A percentile compares a stretch with the other conserved stretches of the same genome.
Evolutionary conservation across 176 grass and related monocot genomes (phyloP).

Genomic region (Cenchrus purpureus): DNA sequence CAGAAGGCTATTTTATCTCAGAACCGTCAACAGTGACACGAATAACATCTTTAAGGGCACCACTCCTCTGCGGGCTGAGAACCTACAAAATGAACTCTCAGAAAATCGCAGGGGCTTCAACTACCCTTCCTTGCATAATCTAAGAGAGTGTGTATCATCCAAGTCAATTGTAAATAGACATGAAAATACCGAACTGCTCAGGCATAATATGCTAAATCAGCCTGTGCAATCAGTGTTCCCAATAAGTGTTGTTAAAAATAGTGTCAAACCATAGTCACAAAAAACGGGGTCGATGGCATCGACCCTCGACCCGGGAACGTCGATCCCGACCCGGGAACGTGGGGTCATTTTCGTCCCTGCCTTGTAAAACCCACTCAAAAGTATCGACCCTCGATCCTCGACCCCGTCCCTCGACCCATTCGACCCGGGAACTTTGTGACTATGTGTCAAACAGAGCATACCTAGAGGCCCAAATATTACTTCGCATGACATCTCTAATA

Average conservation of each 20-base stretch:
- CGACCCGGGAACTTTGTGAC: too few species aligned
- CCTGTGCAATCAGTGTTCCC: constrained; percentile 8
- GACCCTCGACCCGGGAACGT: too few species aligned
- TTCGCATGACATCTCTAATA: background rate
- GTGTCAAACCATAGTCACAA: too few species aligned
- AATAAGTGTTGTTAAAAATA: constrained; percentile 22
- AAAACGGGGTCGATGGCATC: too few species aligned
- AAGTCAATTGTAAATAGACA: constrained; percentile 37
- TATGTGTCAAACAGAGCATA: constrained; percentile 12
- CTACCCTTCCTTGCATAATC: constrained; percentile 34
- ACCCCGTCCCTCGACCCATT: too few species aligned
- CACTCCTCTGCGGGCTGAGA: constrained; percentile 33
- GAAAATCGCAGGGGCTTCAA: constrained; percentile 26
- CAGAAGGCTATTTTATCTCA: constrained; percentile 37
- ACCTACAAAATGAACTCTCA: constrained; percentile 15
- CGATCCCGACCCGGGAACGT: too few species aligned
- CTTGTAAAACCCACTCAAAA: too few species aligned
- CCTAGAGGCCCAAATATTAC: constrained; percentile 27
- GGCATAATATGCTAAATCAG: constrained; percentile 25
- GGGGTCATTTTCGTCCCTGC: too few species aligned
- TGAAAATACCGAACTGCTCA: constrained; percentile 24
- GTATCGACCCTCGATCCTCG: too few species aligned
- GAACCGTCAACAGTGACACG: constrained; percentile 19
- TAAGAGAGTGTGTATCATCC: constrained; percentile 38
- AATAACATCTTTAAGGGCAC: constrained; percentile 30